These are phyloP conservation scores for Brassica incana DNA, from an alignment of 345 rosid genomes.

Conservation along the genomic window DNA sequence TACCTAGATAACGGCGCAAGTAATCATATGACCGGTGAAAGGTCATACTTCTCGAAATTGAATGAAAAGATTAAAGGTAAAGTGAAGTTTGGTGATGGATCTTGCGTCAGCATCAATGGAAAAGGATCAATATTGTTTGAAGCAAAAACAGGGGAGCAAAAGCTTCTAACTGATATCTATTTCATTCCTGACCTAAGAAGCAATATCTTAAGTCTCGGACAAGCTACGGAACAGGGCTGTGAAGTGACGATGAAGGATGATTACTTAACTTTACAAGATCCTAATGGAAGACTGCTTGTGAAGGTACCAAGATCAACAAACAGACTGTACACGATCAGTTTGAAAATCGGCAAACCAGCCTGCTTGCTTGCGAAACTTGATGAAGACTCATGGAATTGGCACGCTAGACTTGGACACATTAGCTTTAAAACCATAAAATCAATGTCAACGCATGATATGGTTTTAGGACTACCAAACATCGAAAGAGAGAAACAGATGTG, in stretches of 20 bases:
- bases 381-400: neutral
- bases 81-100: no score
- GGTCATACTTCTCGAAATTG: no score
- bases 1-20: no score
- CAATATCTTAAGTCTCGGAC: neutral
- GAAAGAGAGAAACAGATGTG: neutral
- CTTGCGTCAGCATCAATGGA: no score
- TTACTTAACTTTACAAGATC: no score
- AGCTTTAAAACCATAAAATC: neutral
- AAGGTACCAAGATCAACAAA: neutral
- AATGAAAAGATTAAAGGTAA: no score
- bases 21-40: no score
- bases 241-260: no score
- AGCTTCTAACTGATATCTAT: neutral
- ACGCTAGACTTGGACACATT: neutral
- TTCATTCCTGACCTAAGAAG: no score
- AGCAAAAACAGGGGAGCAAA: no score
- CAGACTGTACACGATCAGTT: neutral
- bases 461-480: neutral
- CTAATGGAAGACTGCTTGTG: no score
- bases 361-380: neutral
- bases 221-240: neutral
- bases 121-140: no score
- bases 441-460: neutral
- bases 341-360: neutral